phyloP scores from a whole-genome alignment of 257 asterid species.

The Nicotiana attenuata region DNA sequence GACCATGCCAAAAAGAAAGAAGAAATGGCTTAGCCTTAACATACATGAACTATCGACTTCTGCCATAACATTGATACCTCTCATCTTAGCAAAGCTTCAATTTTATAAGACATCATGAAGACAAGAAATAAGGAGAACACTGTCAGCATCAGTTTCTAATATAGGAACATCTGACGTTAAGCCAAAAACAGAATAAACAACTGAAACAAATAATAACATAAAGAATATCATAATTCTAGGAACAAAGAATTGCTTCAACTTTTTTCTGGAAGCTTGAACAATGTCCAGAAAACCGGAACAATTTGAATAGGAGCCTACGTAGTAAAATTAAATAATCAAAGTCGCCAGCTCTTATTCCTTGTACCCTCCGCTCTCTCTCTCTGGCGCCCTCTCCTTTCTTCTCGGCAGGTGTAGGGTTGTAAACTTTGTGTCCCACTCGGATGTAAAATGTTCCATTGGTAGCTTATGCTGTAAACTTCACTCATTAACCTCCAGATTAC shows the following conservation, averaged over 20 bases:
- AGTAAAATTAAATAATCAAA: background rate
- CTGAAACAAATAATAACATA: constrained; percentile 1
- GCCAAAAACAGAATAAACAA: background rate
- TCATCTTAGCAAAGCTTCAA: constrained; percentile 74
- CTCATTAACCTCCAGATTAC: too few species aligned
- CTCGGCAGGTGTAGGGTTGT: background rate
- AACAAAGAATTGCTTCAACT: background rate
- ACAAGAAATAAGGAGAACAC: constrained; percentile 20
- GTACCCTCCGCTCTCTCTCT: background rate
- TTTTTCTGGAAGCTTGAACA: background rate
- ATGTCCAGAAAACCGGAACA: background rate
- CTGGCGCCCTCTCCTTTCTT: background rate
- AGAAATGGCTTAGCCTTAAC: too few species aligned
- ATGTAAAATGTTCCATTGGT: background rate
- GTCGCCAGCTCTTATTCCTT: background rate
- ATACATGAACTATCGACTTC: too few species aligned
- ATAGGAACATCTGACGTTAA: background rate
- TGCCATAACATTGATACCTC: constrained; percentile 94
- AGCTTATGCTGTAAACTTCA: too few species aligned
- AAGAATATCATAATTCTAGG: background rate
- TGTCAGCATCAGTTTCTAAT: constrained; percentile 22
- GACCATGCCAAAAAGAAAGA: too few species aligned
- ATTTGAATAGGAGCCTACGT: background rate
- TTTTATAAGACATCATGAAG: constrained; percentile 22
- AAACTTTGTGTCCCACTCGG: too few species aligned